Evolutionary conservation across 2,329 filamentous ascomycete genomes (phyloP).

Genomic region (Curvularia sp.): DNA sequence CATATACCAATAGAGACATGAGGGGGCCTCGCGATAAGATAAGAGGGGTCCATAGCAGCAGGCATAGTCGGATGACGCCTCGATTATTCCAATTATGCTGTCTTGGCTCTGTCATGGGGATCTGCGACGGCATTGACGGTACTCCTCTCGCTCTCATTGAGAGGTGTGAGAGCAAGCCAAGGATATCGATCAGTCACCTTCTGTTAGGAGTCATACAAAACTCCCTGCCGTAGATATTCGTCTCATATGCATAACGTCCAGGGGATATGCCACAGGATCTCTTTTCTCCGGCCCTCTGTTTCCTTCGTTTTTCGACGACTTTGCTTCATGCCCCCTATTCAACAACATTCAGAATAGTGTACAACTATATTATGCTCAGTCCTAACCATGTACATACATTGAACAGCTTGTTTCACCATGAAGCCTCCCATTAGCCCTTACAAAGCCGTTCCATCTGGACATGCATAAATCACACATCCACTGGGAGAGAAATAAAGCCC

Average conservation of each 20-base stretch:
- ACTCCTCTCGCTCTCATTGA: background rate
- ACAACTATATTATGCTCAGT: background rate
- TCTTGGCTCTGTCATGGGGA: background rate
- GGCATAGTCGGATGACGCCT: background rate
- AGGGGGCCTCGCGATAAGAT: slow-evolving; percentile 7
- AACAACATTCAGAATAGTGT: background rate
- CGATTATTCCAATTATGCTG: background rate
- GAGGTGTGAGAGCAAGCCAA: background rate
- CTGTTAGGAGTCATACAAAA: no score
- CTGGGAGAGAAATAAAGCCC: background rate
- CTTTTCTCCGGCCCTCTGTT: no score
- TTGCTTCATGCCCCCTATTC: background rate
- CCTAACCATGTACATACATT: background rate
- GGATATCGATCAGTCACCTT: no score
- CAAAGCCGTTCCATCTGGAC: background rate
- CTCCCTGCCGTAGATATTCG: no score
- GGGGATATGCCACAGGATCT: no score
- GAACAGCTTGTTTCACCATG: background rate
- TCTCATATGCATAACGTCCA: no score
- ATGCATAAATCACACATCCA: background rate
- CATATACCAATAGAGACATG: background rate
- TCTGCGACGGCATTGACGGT: background rate
- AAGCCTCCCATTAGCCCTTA: background rate
- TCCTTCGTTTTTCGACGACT: no score
- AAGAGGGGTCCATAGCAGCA: background rate